Evolutionary conservation across 108 stramenopile genomes (phyloP).

Genomic region (Hondaea fermentalgiana): DNA sequence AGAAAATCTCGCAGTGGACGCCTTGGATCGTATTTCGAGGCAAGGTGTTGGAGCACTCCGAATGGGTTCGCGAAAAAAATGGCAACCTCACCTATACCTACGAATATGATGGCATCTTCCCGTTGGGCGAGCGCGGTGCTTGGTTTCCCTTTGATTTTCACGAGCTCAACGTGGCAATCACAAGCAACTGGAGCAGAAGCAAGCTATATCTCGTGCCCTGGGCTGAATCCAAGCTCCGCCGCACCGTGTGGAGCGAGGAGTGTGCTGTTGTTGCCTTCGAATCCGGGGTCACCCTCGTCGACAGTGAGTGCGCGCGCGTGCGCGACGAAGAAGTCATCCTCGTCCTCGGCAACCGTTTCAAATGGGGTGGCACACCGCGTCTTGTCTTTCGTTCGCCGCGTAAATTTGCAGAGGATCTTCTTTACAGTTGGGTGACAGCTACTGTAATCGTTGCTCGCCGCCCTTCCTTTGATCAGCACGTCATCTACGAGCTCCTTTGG

Average conservation of each 20-base stretch:
- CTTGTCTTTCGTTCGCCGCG: background rate
- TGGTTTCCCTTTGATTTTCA: background rate
- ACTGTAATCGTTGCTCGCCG: background rate
- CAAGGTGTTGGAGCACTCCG: too few relatives aligned
- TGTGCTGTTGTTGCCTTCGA: background rate
- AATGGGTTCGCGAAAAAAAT: background rate
- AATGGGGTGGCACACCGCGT: background rate
- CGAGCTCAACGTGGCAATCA: background rate
- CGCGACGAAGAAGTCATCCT: background rate
- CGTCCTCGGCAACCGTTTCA: background rate
- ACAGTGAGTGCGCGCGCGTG: background rate
- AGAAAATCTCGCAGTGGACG: background rate
- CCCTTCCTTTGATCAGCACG: background rate
- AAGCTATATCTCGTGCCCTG: background rate
- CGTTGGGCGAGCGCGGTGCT: background rate
- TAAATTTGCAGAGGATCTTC: background rate
- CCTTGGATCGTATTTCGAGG: background rate
- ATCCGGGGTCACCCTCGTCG: background rate
- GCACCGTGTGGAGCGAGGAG: background rate
- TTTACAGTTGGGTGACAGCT: background rate
- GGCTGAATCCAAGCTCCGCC: background rate
- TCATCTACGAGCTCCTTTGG: background rate
- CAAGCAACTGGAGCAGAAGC: background rate
- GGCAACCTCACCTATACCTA: background rate
- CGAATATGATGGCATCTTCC: background rate